These are phyloP conservation scores for Clohesyomyces aquaticus DNA, from an alignment of 495 filamentous ascomycete genomes.

Conservation along the genomic window DNA sequence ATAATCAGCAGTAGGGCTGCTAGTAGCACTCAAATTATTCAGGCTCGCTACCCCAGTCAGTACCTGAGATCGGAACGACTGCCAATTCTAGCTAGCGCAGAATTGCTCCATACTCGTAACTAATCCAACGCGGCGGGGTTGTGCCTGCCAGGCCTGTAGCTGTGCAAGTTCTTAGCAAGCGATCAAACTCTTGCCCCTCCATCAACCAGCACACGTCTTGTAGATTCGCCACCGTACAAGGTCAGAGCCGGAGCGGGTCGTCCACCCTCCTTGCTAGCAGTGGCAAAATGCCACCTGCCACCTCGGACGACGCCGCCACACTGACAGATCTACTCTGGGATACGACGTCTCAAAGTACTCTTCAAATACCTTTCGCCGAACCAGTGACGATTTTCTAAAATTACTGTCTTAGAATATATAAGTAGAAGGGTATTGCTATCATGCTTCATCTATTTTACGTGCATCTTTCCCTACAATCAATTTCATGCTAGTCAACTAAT, in stretches of 20 bases:
- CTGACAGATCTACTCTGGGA: constrained; percentile 12
- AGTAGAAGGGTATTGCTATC: constrained; percentile 18
- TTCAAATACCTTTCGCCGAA: constrained; percentile 19
- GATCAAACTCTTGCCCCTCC: constrained; percentile 1
- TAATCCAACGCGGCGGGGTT: not conserved
- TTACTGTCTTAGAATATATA: not conserved
- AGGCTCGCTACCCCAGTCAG: constrained; percentile 18
- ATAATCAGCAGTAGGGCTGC: constrained; percentile 23
- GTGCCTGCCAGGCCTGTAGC: constrained; percentile 9
- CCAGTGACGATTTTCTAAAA: constrained; percentile 11
- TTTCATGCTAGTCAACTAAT: constrained; percentile 23
- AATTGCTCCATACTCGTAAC: constrained; percentile 14
- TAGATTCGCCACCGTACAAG: constrained; percentile 15
- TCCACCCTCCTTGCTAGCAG: constrained; percentile 11
- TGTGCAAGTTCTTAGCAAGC: constrained; percentile 15
- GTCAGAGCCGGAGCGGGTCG: not conserved
- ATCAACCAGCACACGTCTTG: constrained; percentile 11
- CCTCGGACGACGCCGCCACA: constrained; percentile 13
- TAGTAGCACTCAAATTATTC: constrained; percentile 15
- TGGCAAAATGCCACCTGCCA: too few relatives aligned
- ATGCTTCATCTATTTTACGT: constrained; percentile 8
- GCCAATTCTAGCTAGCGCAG: constrained; percentile 25
- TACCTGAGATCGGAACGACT: constrained; percentile 22
- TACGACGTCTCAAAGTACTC: constrained; percentile 18
- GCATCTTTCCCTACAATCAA: constrained; percentile 13